Percentiles rank a stretch among this genome's conserved stretches.
Conservation (phyloP, 768 basidiomycete genomes). For the Omphalotus guepiniiformis region DNA sequence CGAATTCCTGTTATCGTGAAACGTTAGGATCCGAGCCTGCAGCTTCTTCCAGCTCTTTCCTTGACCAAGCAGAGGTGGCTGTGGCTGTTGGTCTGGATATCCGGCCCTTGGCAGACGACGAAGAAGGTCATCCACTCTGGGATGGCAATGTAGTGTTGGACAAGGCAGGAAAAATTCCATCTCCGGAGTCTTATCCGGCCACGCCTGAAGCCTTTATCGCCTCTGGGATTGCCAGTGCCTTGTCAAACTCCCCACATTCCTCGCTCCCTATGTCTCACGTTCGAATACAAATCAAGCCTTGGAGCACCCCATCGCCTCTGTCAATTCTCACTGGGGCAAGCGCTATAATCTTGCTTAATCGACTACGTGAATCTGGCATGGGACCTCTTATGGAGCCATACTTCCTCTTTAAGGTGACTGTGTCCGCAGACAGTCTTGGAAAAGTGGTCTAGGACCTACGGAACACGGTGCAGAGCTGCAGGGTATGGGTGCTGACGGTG, state of each 20-base stretch:
- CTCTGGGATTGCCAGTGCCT: conserved; percentile 63
- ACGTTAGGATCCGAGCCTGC: too few species aligned
- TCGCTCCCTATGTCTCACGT: conserved; percentile 65
- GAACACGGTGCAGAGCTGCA: conserved; percentile 78
- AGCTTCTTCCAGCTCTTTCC: conserved; percentile 73
- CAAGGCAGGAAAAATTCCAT: conserved; percentile 44
- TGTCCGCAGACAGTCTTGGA: conserved; percentile 64
- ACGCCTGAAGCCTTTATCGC: conserved; percentile 53
- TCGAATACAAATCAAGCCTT: conserved; percentile 48
- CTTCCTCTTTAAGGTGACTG: conserved; percentile 61
- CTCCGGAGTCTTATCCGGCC: conserved; percentile 42
- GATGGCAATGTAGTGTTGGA: conserved; percentile 74
- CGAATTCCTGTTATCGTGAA: conserved; percentile 46
- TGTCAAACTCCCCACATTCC: conserved; percentile 78
- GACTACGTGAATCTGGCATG: conserved; percentile 56
- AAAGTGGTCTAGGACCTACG: conserved; percentile 80
- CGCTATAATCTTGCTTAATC: conserved; percentile 58
- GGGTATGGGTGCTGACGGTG: conserved; percentile 46
- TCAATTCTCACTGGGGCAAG: conserved; percentile 65
- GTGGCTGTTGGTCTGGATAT: conserved; percentile 54
- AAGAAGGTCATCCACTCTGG: conserved; percentile 66
- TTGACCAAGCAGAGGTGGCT: conserved; percentile 68
- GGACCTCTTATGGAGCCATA: conserved; percentile 82
- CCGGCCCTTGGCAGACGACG: conserved; percentile 47
- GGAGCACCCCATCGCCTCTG: conserved; percentile 40